Evolutionary conservation across 2,329 filamentous ascomycete species (phyloP), one percentile per base, ranked within the genome.

Genomic region (Neonectria coccinea): DNA sequence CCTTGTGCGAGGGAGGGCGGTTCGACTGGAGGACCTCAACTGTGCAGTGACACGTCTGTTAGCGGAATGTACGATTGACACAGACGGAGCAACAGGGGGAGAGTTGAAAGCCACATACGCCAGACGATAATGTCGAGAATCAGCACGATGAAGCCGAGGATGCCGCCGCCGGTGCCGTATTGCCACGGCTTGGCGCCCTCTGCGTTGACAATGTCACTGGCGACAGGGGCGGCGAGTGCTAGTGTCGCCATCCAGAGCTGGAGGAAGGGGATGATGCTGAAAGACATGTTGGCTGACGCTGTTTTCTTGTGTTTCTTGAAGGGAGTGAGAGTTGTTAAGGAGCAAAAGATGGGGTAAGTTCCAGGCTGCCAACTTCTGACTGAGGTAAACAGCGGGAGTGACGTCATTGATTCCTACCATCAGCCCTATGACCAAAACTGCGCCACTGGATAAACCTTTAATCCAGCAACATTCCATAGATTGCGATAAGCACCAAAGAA

Each of bases 21-120:
- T 85, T 88, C 44, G 88, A 90, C 77, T 89, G 86, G 62, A 90
- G 79, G 68, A 90, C 85, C 78, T 90, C 88, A 70, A 90, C 88
- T 90, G 67, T 20, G 6, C 1, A 41, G 22, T 2, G 27, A 12
- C 5, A 12, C 5, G 0, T 25, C 6, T 3, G 56, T 72, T 65
- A 67, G 27, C 29, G 11, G 7, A 3, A 31, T 12, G n/a, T 36
- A 56, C 5, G n/a, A 22, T n/a, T 18, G 16, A 70, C 31, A 72
- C 73, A 54, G 18, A 3, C n/a, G 4, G 2, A 50, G 22, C 2
- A 51, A 9, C 9, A 16, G 1, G n/a, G n/a, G 11, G 25, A 10
- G 20, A 14, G 33, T 4, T 11, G 81, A 2, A 18, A 20, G 4
- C 9, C 8, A 31, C 87, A 29, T 81, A 90, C 88, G 83, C 75